Evolutionary conservation across 1,284 basidiomycete species (phyloP), one percentile per base, ranked within the genome.

Genomic region (Pseudozyma sp.): DNA sequence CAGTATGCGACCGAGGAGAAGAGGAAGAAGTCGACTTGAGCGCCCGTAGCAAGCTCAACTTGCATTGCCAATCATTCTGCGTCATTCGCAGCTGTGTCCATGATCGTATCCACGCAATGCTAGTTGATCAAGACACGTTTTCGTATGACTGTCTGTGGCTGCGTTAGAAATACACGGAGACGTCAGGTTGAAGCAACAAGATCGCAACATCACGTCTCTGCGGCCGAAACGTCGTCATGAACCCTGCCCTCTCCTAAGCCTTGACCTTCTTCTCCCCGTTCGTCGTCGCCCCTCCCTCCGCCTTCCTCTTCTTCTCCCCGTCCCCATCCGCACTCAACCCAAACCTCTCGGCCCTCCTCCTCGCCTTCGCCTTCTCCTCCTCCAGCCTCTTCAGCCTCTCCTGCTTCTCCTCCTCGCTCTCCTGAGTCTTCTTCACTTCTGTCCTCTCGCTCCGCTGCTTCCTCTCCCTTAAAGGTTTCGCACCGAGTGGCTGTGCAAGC

Each of bases 261-360:
- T 54, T 68, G 43, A 66, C 37, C 60, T 58, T 66, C 59, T 66
- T 63, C 31, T 52, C 61, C 24, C 10, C 43, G 4, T 16, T 54
- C 5, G 31, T 39, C 29, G 8, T 7, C 50, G n/a, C 51, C 3
- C 43, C 50, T 24, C 5, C 16, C 9, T 10, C 47, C 2, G 50
- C 63, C 37, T 67, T 63, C 24, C 67, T 62, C 63, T 78, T 80
- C 53, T 55, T 68, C 33, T 77, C 73, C 30, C 63, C 71, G 29
- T 76, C 76, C 7, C 19, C 47, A 5, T 39, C 33, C 29, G 29
- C 29, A 8, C 14, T 31, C 13, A 79, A 6, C 0, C 80, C 80
- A 46, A 82, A 82, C 11, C 80, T 66, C 56, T 82, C 77, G 0
- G 79, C 79, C 1, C 80, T 60, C 24, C 62, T 75, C 39, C 64